A percentile compares a stretch with the other conserved stretches of the same genome.
phyloP scores from a whole-genome alignment of 768 basidiomycete genomes.

The Podaxis sp. region DNA sequence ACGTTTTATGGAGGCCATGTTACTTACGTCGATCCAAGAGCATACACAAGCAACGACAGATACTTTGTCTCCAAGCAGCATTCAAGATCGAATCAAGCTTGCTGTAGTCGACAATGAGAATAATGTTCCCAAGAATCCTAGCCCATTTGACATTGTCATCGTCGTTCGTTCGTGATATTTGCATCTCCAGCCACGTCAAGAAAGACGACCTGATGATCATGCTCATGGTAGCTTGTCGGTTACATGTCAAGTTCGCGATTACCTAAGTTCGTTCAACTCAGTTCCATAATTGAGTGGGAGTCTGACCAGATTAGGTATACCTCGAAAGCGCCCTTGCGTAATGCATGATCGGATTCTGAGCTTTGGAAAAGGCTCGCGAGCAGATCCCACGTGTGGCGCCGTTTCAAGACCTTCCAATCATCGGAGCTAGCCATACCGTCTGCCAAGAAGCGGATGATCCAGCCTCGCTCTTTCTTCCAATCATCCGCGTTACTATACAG shows the following conservation, averaged over 20 bases:
- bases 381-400: constrained; percentile 87
- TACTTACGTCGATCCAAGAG: constrained; percentile 5
- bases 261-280: constrained; percentile 40
- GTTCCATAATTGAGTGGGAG: background rate
- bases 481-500: constrained; percentile 78
- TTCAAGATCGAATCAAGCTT: constrained; percentile 41
- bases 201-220: constrained; percentile 71
- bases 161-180: constrained; percentile 37
- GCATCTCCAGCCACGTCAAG: constrained; percentile 82
- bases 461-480: constrained; percentile 85
- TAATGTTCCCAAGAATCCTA: constrained; percentile 63
- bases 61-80: background rate
- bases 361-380: constrained; percentile 81
- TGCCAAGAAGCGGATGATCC: constrained; percentile 82
- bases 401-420: constrained; percentile 81
- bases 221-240: constrained; percentile 64
- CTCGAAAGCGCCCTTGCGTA: constrained; percentile 66
- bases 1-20: too few relatives aligned
- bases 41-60: constrained; percentile 4
- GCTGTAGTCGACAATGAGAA: constrained; percentile 43
- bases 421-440: constrained; percentile 74
- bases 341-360: constrained; percentile 45
- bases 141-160: constrained; percentile 59
- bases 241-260: constrained; percentile 71
- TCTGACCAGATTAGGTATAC: constrained; percentile 33